Conservation (phyloP, 106 monocot genomes). For the Vanilla planifolia region DNA sequence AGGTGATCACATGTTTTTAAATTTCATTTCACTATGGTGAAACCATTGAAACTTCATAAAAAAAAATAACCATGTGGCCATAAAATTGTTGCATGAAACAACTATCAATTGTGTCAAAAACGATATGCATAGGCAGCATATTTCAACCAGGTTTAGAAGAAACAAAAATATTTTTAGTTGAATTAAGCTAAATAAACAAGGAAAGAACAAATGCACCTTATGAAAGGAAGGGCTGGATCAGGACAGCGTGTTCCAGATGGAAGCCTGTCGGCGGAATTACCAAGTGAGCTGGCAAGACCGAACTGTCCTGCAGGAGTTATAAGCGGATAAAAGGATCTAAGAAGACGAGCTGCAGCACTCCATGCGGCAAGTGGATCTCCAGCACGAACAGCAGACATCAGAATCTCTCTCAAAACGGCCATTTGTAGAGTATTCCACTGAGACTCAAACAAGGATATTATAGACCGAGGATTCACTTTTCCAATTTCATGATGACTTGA, state of each 20-base stretch:
- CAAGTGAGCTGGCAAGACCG: constrained; percentile 87
- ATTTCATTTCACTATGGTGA: too few species aligned
- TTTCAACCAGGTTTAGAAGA: too few species aligned
- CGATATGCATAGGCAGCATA: too few species aligned
- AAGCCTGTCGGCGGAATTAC: constrained; percentile 82
- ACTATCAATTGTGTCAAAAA: too few species aligned
- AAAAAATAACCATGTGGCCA: too few species aligned
- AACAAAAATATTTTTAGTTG: too few species aligned
- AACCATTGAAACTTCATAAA: too few species aligned
- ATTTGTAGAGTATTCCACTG: constrained; percentile 99
- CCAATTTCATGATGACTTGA: constrained; percentile 39
- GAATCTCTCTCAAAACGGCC: constrained; percentile 90
- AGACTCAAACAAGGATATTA: constrained; percentile 93
- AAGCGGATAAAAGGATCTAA: constrained; percentile 87
- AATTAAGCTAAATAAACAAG: too few species aligned
- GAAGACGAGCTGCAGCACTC: constrained; percentile 97
- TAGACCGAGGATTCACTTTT: constrained; percentile 59
- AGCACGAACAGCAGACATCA: constrained; percentile 93
- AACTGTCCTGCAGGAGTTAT: constrained; percentile 93
- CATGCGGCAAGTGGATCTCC: constrained; percentile 95
- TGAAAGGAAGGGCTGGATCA: constrained; percentile 94
- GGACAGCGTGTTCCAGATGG: constrained; percentile 86
- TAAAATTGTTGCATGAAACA: too few species aligned
- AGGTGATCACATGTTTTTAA: too few species aligned
- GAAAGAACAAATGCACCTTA: constrained; percentile 74